A percentile compares a stretch with the other conserved stretches of the same genome.
phyloP scores from a whole-genome alignment of 805 yeast species.

The Saccharomycopsis fodiens region DNA sequence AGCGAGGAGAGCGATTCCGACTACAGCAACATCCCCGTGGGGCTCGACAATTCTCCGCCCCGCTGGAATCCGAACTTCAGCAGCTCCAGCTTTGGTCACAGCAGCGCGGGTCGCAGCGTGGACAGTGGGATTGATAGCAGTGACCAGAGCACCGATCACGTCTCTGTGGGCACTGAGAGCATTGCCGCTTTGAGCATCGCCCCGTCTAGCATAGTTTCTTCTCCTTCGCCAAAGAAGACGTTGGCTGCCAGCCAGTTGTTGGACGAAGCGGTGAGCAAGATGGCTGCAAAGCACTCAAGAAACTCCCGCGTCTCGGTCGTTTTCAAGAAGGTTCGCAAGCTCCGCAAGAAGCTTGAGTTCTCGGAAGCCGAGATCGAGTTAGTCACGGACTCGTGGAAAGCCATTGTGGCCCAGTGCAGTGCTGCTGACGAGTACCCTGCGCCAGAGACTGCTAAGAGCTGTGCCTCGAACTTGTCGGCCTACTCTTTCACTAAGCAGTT shows the following conservation, averaged over 20 bases:
- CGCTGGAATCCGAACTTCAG: not conserved
- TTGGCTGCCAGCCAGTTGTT: not conserved
- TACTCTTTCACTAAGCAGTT: slow-evolving; percentile 19
- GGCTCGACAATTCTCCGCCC: not conserved
- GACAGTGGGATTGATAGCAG: too few relatives aligned
- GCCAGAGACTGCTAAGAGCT: not conserved
- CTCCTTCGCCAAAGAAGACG: too few relatives aligned
- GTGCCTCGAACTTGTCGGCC: slow-evolving; percentile 6
- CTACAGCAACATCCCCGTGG: not conserved
- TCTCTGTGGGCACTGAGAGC: too few relatives aligned
- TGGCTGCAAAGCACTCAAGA: not conserved
- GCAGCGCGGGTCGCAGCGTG: not conserved
- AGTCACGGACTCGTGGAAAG: slow-evolving; percentile 13
- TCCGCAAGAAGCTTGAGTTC: slow-evolving; percentile 12
- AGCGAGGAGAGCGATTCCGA: not conserved
- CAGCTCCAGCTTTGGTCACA: not conserved
- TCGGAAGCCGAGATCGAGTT: slow-evolving; percentile 3
- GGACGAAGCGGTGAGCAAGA: not conserved
- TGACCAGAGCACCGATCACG: too few relatives aligned
- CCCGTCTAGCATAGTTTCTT: too few relatives aligned
- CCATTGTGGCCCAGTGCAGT: slow-evolving; percentile 5
- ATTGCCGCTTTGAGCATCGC: not conserved
- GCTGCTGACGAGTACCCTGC: not conserved
- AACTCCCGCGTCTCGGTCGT: not conserved
- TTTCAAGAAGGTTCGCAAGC: slow-evolving; percentile 13